These are phyloP conservation scores for Leishmania amazonensis DNA, from an alignment of 208 protist species.

Conservation along the genomic window DNA sequence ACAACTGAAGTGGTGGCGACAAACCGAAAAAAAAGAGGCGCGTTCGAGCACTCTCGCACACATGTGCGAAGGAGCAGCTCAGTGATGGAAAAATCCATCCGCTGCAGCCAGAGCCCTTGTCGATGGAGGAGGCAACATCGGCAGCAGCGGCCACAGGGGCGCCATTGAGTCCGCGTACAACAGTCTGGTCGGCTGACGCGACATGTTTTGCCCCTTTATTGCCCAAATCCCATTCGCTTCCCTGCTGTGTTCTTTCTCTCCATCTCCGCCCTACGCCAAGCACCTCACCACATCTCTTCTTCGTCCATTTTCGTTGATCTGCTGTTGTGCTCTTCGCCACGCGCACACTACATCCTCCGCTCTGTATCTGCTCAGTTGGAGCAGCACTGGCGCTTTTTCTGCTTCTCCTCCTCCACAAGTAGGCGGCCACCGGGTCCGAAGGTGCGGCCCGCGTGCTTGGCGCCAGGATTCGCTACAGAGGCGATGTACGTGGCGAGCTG, in stretches of 20 bases:
- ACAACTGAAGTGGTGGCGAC: background rate
- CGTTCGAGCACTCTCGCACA: background rate
- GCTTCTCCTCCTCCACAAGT: conserved; percentile 17
- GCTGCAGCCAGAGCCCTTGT: background rate
- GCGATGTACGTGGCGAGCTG: conserved; percentile 79
- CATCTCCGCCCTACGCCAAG: background rate
- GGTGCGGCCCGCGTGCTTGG: conserved; percentile 23
- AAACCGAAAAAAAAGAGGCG: background rate
- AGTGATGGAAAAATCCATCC: background rate
- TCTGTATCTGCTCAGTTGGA: conserved; percentile 13
- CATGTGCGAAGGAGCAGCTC: background rate
- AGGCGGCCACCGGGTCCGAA: conserved; percentile 31
- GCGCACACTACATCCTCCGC: background rate
- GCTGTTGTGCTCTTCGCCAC: background rate
- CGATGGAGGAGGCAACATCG: background rate
- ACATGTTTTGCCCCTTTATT: background rate
- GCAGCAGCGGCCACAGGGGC: background rate
- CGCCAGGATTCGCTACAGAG: conserved; percentile 39
- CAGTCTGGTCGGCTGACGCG: background rate
- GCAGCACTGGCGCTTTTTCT: conserved; percentile 33
- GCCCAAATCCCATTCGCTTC: background rate
- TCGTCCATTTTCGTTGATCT: background rate
- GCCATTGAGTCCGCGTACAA: background rate
- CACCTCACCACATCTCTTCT: background rate
- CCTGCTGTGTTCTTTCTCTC: background rate